Evolutionary conservation across 164 flowering plant species (phyloP).

Genomic region (Vitis amurensis): DNA sequence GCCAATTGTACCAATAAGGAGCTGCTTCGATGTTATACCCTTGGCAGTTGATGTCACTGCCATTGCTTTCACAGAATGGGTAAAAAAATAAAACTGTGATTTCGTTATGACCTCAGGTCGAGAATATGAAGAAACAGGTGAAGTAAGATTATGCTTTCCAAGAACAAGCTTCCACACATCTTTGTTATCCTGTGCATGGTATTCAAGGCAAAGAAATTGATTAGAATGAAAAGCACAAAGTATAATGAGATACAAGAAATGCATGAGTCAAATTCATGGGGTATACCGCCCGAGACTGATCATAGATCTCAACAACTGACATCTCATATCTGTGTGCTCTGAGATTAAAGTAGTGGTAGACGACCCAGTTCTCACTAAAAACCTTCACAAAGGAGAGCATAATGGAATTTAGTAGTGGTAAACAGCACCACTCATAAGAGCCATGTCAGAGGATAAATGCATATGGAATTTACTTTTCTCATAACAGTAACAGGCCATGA

Average conservation of each 20-base stretch:
- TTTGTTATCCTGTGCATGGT: constrained; percentile 74
- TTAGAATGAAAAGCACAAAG: background rate
- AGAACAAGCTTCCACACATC: constrained; percentile 85
- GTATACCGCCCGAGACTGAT: constrained; percentile 94
- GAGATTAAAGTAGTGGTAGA: constrained; percentile 97
- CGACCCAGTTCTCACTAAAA: constrained; percentile 97
- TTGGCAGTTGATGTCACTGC: constrained; percentile 86
- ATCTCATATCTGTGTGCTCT: constrained; percentile 97
- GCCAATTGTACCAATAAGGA: constrained; percentile 91
- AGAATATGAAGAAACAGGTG: constrained; percentile 84
- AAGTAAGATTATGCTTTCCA: constrained; percentile 93
- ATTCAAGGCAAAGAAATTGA: constrained; percentile 4
- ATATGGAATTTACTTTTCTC: constrained; percentile 1
- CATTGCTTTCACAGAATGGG: constrained; percentile 86
- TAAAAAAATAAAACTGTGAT: constrained; percentile 86
- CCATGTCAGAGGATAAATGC: constrained; percentile 15
- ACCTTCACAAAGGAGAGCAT: constrained; percentile 41
- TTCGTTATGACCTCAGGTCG: constrained; percentile 82
- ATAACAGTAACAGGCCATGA: constrained; percentile 1
- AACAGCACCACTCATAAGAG: too few species aligned
- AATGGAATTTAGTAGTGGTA: too few species aligned
- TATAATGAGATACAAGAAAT: background rate
- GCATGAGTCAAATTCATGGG: constrained; percentile 5
- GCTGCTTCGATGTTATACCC: constrained; percentile 97
- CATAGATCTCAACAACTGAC: constrained; percentile 95